Percentiles rank a stretch among this genome's conserved stretches.
phyloP scores from a whole-genome alignment of 352 stramenopile genomes.

The Phytophthora agathidicida region DNA sequence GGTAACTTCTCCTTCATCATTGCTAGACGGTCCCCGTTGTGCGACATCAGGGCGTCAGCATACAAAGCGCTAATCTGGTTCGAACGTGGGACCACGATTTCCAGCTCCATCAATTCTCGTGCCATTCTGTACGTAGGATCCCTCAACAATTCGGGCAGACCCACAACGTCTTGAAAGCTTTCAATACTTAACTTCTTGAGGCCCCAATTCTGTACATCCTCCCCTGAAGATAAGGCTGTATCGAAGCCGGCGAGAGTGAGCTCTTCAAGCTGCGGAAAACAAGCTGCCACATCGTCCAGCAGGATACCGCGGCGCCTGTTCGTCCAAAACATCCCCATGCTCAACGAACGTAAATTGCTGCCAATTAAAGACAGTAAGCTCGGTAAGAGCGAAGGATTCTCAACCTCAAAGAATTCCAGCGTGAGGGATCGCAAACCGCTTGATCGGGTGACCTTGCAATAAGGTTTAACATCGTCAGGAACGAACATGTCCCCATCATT shows the following conservation, averaged over 20 bases:
- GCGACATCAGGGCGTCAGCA: neutral
- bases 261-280: slow-evolving; percentile 9
- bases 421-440: neutral
- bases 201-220: neutral
- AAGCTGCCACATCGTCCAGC: slow-evolving; percentile 1
- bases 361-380: slow-evolving; percentile 4
- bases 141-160: slow-evolving; percentile 7
- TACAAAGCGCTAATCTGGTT: neutral
- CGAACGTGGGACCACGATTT: slow-evolving; percentile 3
- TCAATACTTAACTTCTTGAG: slow-evolving; percentile 15
- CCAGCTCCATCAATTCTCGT: slow-evolving; percentile 7
- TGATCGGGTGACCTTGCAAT: neutral
- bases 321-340: slow-evolving; percentile 14
- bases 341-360: slow-evolving; percentile 7
- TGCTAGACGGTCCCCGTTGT: slow-evolving; percentile 9
- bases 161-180: neutral
- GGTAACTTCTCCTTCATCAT: slow-evolving; percentile 9
- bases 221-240: neutral
- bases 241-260: slow-evolving; percentile 6
- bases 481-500: neutral
- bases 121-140: slow-evolving; percentile 2
- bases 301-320: neutral
- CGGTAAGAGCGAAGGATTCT: neutral
- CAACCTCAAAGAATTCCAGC: slow-evolving; percentile 15
- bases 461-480: neutral